Evolutionary conservation across 202 grass and related monocot species (phyloP).

Genomic region (Bolboschoenoplectus hybrid): DNA sequence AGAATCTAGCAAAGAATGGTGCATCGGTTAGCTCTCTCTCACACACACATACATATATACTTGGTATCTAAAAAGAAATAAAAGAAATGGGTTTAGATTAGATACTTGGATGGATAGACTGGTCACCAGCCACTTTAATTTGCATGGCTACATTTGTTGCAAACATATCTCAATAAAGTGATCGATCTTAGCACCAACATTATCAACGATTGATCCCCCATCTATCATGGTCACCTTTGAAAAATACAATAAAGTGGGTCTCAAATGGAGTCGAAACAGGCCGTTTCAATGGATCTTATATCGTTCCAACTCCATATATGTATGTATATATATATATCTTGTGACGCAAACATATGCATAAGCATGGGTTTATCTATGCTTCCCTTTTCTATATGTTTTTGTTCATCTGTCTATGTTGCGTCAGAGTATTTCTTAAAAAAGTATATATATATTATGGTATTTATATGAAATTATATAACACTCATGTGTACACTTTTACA

Average conservation of each 20-base stretch:
- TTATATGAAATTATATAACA: too few species aligned
- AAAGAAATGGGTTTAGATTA: not conserved
- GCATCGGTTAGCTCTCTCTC: slow-evolving; percentile 11
- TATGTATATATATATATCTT: not conserved
- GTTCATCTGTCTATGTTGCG: too few species aligned
- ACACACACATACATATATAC: not conserved
- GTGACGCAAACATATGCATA: not conserved
- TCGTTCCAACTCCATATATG: not conserved
- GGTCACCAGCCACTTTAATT: slow-evolving; percentile 38
- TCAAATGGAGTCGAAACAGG: slow-evolving; percentile 6
- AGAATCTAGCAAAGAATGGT: slow-evolving; percentile 37
- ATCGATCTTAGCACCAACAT: slow-evolving; percentile 23
- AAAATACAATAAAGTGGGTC: slow-evolving; percentile 18
- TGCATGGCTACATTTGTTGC: slow-evolving; percentile 20
- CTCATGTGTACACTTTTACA: too few species aligned
- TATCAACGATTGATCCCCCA: slow-evolving; percentile 24
- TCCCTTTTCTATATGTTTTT: too few species aligned
- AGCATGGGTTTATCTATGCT: too few species aligned
- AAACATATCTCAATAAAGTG: slow-evolving; percentile 21
- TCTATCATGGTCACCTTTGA: slow-evolving; percentile 34
- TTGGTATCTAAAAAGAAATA: slow-evolving; percentile 21
- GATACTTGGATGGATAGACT: slow-evolving; percentile 34
- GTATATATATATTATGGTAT: too few species aligned
- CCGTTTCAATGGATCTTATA: not conserved
- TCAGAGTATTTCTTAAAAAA: too few species aligned